These are phyloP conservation scores for Suhomyces guaymorum DNA, from an alignment of 1,139 yeast genomes.

Conservation along the genomic window DNA sequence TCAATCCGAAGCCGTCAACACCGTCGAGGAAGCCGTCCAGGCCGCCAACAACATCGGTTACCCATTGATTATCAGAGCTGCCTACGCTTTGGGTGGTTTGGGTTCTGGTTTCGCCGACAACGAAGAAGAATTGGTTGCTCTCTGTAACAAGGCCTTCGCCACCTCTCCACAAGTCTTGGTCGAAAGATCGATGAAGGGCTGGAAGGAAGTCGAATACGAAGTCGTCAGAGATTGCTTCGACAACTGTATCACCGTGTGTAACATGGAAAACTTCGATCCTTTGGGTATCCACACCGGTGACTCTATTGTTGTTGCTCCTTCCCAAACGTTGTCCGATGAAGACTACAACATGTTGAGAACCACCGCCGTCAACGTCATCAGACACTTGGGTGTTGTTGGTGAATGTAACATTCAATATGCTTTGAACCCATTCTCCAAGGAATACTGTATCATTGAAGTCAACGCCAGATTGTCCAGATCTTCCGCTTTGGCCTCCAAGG, in stretches of 20 bases:
- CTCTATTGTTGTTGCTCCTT: constrained; percentile 97
- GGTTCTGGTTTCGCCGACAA: constrained; percentile 98
- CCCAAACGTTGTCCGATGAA: constrained; percentile 95
- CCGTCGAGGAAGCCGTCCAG: constrained; percentile 73
- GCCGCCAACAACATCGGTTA: constrained; percentile 89
- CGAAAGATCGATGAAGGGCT: constrained; percentile 97
- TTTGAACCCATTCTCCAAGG: constrained; percentile 88
- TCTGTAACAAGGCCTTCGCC: constrained; percentile 92
- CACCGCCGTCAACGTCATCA: constrained; percentile 94
- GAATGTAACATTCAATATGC: constrained; percentile 99
- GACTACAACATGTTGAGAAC: constrained; percentile 98
- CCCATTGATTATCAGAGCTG: constrained; percentile 97
- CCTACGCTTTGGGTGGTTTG: constrained; percentile 95
- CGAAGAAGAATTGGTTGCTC: constrained; percentile 75
- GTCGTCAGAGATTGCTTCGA: constrained; percentile 97
- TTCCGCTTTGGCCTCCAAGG: constrained; percentile 97
- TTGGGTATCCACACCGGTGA: constrained; percentile 99
- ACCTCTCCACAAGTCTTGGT: constrained; percentile 94
- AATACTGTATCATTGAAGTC: constrained; percentile 96
- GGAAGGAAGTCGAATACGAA: constrained; percentile 99
- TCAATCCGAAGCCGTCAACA: constrained; percentile 80
- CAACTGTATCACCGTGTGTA: constrained; percentile 98
- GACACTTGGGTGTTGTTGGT: constrained; percentile 98
- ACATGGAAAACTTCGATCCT: constrained; percentile 99
- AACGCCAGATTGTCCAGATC: constrained; percentile 98